phyloP scores from a whole-genome alignment of 768 basidiomycete genomes.

The Mycena albidolilacea region DNA sequence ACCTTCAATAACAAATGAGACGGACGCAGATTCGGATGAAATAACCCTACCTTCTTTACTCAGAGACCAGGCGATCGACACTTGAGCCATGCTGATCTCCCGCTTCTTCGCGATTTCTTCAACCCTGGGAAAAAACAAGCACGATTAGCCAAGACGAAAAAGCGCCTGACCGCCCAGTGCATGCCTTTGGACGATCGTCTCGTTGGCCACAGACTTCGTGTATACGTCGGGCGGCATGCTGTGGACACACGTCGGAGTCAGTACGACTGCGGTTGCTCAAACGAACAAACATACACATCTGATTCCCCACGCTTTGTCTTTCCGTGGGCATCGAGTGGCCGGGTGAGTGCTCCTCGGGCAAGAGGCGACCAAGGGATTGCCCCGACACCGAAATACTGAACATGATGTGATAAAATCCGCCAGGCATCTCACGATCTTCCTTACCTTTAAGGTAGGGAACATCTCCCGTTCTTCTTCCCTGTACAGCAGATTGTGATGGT shows the following conservation, averaged over 20 bases:
- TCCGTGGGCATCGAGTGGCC: no score
- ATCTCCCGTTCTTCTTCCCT: constrained; percentile 77
- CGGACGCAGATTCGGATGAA: not conserved
- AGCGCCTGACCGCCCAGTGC: not conserved
- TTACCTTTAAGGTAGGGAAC: constrained; percentile 70
- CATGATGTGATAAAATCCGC: not conserved
- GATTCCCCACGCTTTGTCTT: no score
- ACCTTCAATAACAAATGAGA: constrained; percentile 39
- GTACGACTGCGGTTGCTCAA: constrained; percentile 15
- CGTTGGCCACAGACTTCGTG: constrained; percentile 33
- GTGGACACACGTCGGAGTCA: no score
- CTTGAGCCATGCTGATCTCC: constrained; percentile 70
- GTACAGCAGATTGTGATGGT: constrained; percentile 73
- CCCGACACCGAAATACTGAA: constrained; percentile 66
- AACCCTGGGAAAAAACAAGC: constrained; percentile 51
- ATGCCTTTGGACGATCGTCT: constrained; percentile 26
- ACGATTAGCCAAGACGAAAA: not conserved
- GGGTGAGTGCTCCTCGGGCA: constrained; percentile 60
- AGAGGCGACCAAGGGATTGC: constrained; percentile 66
- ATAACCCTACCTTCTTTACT: constrained; percentile 52
- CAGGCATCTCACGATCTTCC: not conserved
- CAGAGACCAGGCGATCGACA: constrained; percentile 68
- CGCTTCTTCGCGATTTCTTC: constrained; percentile 69
- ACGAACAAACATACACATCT: not conserved
- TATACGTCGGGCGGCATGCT: not conserved